These are phyloP conservation scores for Delitschia confertaspora DNA, from an alignment of 495 filamentous ascomycete species.

Conservation along the genomic window DNA sequence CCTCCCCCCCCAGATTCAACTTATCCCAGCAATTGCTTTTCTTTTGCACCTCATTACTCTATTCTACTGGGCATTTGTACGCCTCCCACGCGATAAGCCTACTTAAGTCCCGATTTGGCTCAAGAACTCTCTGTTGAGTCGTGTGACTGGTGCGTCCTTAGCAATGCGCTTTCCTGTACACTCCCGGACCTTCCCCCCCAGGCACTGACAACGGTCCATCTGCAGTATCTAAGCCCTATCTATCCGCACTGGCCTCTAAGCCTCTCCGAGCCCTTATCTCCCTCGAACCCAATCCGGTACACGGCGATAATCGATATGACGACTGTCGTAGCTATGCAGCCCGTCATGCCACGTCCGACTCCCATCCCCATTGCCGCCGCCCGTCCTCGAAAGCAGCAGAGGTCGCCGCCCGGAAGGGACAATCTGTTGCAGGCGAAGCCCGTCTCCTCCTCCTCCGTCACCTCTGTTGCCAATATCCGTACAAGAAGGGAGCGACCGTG, in stretches of 20 bases:
- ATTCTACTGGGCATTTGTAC: conserved; percentile 10
- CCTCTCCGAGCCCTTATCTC: conserved; percentile 22
- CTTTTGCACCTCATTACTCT: conserved; percentile 13
- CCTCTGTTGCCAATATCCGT: conserved; percentile 29
- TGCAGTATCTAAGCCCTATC: conserved; percentile 12
- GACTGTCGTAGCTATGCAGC: conserved; percentile 33
- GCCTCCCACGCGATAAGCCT: conserved; percentile 30
- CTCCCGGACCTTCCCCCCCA: conserved; percentile 1
- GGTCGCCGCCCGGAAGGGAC: conserved; percentile 30
- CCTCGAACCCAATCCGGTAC: conserved; percentile 8
- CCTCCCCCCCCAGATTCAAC: too few relatives aligned
- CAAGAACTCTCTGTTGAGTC: conserved; percentile 9
- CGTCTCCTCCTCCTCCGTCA: conserved; percentile 15
- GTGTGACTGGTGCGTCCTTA: conserved; percentile 29
- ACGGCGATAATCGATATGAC: conserved; percentile 28
- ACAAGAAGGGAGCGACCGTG: conserved; percentile 32
- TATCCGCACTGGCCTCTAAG: conserved; percentile 2
- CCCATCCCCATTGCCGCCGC: conserved; percentile 30
- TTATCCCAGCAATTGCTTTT: too few relatives aligned
- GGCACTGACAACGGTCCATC: conserved; percentile 27
- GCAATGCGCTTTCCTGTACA: neutral
- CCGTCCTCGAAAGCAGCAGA: conserved; percentile 24
- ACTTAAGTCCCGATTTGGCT: conserved; percentile 22
- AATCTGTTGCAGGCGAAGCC: conserved; percentile 31
- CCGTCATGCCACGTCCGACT: conserved; percentile 32